Evolutionary conservation across 768 basidiomycete genomes (phyloP), one percentile per base, ranked within the genome.

Genomic region (Pisolithus albus): DNA sequence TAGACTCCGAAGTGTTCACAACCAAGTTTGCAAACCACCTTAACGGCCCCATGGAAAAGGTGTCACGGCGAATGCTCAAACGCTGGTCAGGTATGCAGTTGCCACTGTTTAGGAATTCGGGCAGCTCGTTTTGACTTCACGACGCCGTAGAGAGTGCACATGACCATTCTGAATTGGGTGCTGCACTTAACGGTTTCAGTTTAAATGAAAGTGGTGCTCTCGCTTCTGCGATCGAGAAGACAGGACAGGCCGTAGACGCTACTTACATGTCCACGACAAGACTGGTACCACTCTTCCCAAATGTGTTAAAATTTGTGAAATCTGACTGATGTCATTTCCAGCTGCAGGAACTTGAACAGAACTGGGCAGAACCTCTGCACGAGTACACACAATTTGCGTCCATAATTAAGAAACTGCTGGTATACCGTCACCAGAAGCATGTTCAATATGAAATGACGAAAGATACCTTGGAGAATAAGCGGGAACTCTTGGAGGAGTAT

Each of bases 371-470:
- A 64, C 96, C 96, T 7, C 70, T 98, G 46, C 90, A 95, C 59
- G 94, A 97, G 65, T 98, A 98, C 68, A 73, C 85, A 49, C 96
- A 98, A 68, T 99, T 98, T 65, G 91, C 89, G 11, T 74, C 78
- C 18, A 94, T 97, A 63, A 98, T 99, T 72, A 94, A 92, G 77
- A 88, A 88, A 62, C 73, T 98, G 32, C 82, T 99, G 44, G 83
- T 83, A 0, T 99, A 94, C 70, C 88, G 96, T 40, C 95, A 98
- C 65, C 92, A 94, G 71, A 98, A 98, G 70, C 93, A 99, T 56
- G 88, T 93, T 7, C 96, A 99, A 66, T 94, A 86, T 62, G 96
- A 99, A 70, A 88, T 96, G 80, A 95, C 96, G 4, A 89, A 95
- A 67, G 94, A 97, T 64, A 75, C 77, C 23, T 74, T 99, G 11